Evolutionary conservation across 495 filamentous ascomycete genomes (phyloP).

Genomic region (Tuber melanosporum): DNA sequence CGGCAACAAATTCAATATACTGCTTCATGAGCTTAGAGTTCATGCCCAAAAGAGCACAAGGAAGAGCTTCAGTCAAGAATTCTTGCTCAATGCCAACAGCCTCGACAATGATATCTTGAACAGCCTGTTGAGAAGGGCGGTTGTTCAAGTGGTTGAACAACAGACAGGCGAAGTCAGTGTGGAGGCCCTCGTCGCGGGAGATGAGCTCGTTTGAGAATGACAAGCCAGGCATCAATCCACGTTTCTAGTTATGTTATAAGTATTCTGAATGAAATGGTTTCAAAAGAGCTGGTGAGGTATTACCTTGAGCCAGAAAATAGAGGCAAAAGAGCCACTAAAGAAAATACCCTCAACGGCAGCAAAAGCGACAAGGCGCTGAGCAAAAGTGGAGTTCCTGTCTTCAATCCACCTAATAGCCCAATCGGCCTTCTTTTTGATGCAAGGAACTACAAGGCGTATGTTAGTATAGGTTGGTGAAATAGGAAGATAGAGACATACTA

Average conservation of each 20-base stretch:
- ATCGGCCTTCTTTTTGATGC: constrained; percentile 95
- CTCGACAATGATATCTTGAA: constrained; percentile 84
- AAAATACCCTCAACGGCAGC: constrained; percentile 99
- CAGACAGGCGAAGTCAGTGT: constrained; percentile 97
- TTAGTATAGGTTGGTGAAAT: constrained; percentile 18
- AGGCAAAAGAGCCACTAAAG: constrained; percentile 98
- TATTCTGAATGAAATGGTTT: background rate
- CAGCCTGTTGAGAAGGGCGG: constrained; percentile 71
- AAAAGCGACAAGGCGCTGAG: constrained; percentile 91
- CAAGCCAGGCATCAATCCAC: constrained; percentile 94
- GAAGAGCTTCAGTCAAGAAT: constrained; percentile 93
- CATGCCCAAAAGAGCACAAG: constrained; percentile 90
- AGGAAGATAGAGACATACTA: constrained; percentile 50
- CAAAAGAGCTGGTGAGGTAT: background rate
- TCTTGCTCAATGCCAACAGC: constrained; percentile 94
- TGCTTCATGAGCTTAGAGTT: constrained; percentile 96
- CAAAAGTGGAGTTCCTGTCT: constrained; percentile 87
- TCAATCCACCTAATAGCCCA: constrained; percentile 95
- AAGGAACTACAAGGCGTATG: constrained; percentile 58
- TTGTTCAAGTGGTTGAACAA: constrained; percentile 92
- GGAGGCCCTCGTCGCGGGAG: constrained; percentile 97
- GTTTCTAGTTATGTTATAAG: constrained; percentile 54
- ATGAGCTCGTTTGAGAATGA: constrained; percentile 99
- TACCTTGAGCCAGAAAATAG: constrained; percentile 95
- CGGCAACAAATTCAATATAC: constrained; percentile 99